A percentile compares a stretch with the other conserved stretches of the same genome.
Conservation (phyloP, 768 basidiomycete genomes). For the Pleurotus cornucopiae region DNA sequence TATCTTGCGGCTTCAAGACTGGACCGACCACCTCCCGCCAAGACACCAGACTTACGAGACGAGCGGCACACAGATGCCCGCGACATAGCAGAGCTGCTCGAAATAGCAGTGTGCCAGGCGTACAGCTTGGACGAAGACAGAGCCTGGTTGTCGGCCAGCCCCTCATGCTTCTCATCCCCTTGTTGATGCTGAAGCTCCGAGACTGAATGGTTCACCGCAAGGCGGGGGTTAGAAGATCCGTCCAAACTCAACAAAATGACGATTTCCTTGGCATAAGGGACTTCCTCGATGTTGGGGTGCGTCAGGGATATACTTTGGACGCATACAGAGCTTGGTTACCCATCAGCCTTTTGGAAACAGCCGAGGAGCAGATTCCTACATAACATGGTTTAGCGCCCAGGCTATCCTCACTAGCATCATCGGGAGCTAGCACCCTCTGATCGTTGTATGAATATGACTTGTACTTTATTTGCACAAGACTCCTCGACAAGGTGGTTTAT, state of each 20-base stretch:
- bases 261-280: too few relatives aligned
- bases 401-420: too few relatives aligned
- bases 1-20: background rate
- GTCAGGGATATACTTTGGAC: too few relatives aligned
- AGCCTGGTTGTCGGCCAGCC: background rate
- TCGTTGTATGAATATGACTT: too few relatives aligned
- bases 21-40: background rate
- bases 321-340: too few relatives aligned
- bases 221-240: background rate
- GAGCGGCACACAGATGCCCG: background rate
- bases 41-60: background rate
- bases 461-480: too few relatives aligned
- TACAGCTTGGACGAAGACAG: slow-evolving; percentile 6
- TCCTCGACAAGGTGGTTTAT: too few relatives aligned
- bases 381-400: too few relatives aligned
- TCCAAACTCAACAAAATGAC: background rate
- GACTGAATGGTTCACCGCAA: background rate
- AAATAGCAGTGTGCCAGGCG: slow-evolving; percentile 7
- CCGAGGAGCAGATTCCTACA: too few relatives aligned
- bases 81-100: background rate
- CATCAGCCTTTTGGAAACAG: too few relatives aligned
- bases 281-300: too few relatives aligned
- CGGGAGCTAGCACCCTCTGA: too few relatives aligned
- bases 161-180: slow-evolving; percentile 3
- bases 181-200: slow-evolving; percentile 1